Conservation (phyloP, 2,329 filamentous ascomycete genomes). For the Beauveria bassiana region DNA sequence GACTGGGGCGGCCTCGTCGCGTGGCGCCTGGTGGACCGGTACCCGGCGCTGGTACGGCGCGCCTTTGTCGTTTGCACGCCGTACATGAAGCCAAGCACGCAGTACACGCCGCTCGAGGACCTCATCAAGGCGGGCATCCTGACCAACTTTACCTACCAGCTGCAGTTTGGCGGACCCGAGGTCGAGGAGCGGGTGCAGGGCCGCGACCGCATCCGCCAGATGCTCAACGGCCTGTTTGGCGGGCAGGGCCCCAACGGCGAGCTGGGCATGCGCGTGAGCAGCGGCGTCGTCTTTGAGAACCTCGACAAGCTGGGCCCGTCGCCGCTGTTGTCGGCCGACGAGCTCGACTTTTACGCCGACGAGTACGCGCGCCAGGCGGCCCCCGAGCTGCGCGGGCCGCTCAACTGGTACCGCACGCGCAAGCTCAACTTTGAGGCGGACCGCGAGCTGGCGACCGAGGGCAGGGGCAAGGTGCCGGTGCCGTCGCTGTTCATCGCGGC, state of each 20-base stretch:
- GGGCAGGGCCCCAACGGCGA: conserved; percentile 50
- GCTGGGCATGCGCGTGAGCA: conserved; percentile 46
- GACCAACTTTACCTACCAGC: conserved; percentile 74
- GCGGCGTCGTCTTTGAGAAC: conserved; percentile 58
- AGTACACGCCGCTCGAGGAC: conserved; percentile 51
- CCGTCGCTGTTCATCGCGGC: conserved; percentile 72
- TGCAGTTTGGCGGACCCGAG: conserved; percentile 65
- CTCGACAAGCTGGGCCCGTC: conserved; percentile 49
- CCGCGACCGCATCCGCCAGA: conserved; percentile 56
- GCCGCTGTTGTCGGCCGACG: conserved; percentile 56
- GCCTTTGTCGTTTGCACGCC: conserved; percentile 80
- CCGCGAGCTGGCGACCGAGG: conserved; percentile 42
- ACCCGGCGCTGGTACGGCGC: conserved; percentile 63
- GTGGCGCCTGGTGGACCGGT: conserved; percentile 66
- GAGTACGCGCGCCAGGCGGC: conserved; percentile 54
- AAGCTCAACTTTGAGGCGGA: conserved; percentile 61
- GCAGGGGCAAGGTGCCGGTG: conserved; percentile 36
- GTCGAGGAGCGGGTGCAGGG: conserved; percentile 52
- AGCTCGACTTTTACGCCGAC: conserved; percentile 68
- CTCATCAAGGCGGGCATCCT: conserved; percentile 45
- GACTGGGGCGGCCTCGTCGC: conserved; percentile 83
- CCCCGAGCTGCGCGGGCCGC: conserved; percentile 63
- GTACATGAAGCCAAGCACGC: conserved; percentile 47
- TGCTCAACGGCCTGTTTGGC: conserved; percentile 66
- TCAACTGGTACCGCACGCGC: conserved; percentile 81